Percentiles rank a stretch among this genome's conserved stretches.
Conservation (phyloP, 1,284 basidiomycete species). For the Papiliotrema terrestris region DNA sequence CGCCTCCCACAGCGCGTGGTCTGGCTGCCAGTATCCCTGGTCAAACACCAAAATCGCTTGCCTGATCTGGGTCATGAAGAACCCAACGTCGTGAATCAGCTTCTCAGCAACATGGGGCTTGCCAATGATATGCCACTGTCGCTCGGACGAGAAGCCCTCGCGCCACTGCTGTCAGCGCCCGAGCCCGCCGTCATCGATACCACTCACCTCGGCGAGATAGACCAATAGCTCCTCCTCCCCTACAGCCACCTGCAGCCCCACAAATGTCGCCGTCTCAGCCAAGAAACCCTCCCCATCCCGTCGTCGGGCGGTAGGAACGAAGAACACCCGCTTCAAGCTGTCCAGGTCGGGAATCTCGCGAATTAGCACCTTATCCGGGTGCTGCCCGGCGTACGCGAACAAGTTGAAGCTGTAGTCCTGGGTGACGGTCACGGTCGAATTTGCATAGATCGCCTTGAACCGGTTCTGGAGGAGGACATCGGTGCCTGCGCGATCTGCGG, state of each 20-base stretch:
- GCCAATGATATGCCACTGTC: slow-evolving; percentile 32
- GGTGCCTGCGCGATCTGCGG: slow-evolving; percentile 17
- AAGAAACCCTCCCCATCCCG: slow-evolving; percentile 24
- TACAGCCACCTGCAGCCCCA: slow-evolving; percentile 25
- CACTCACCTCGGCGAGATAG: slow-evolving; percentile 27
- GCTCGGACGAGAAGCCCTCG: slow-evolving; percentile 12
- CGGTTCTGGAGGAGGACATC: slow-evolving; percentile 16
- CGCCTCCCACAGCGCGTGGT: slow-evolving; percentile 60
- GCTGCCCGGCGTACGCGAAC: slow-evolving; percentile 15
- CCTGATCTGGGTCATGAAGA: slow-evolving; percentile 57
- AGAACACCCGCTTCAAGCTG: slow-evolving; percentile 14
- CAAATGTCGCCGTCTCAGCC: slow-evolving; percentile 15
- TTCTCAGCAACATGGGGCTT: slow-evolving; percentile 57
- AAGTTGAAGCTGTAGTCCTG: slow-evolving; percentile 19
- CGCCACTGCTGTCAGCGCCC: slow-evolving; percentile 22
- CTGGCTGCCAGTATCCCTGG: slow-evolving; percentile 63
- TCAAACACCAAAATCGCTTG: slow-evolving; percentile 74
- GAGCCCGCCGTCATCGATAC: too few species aligned
- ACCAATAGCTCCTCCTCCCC: slow-evolving; percentile 21
- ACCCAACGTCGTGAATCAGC: slow-evolving; percentile 57
- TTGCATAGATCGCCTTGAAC: slow-evolving; percentile 19
- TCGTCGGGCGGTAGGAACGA: slow-evolving; percentile 11
- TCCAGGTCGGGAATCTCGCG: slow-evolving; percentile 16
- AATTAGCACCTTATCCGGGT: slow-evolving; percentile 12
- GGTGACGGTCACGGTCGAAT: slow-evolving; percentile 19